Evolutionary conservation across 345 rosid species (phyloP).

Genomic region (Aquilaria sinensis): DNA sequence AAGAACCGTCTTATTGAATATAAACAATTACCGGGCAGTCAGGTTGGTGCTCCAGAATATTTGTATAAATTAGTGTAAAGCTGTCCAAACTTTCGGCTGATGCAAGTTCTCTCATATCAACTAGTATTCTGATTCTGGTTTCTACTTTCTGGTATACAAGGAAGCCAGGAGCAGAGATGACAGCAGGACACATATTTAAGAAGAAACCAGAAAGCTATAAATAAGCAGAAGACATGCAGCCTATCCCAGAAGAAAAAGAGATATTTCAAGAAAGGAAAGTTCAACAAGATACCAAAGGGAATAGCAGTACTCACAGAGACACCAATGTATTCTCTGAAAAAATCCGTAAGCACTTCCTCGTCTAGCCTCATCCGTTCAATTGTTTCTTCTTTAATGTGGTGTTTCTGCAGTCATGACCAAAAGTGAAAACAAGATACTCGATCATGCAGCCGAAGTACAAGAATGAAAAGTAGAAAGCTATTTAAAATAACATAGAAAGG

Average conservation of each 20-base stretch:
- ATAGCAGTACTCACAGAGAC: constrained; percentile 53
- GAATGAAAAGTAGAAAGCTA: background rate
- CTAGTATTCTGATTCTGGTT: constrained; percentile 69
- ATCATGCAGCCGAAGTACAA: constrained; percentile 3
- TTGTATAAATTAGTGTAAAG: constrained; percentile 78
- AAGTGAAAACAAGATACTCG: constrained; percentile 2
- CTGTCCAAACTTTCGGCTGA: constrained; percentile 89
- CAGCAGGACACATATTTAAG: background rate
- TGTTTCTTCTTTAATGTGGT: constrained; percentile 83
- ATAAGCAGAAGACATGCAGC: background rate
- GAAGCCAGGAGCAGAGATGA: background rate
- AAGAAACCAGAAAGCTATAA: background rate
- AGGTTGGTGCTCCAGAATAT: constrained; percentile 90
- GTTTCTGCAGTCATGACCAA: constrained; percentile 42
- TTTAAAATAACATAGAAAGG: background rate
- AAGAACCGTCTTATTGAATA: constrained; percentile 12
- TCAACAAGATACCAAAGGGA: background rate
- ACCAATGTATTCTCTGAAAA: constrained; percentile 79
- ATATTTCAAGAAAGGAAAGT: background rate
- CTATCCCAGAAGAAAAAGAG: background rate
- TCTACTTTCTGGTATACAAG: constrained; percentile 64
- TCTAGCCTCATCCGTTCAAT: constrained; percentile 87
- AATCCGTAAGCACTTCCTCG: constrained; percentile 87
- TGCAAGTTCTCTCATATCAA: constrained; percentile 90
- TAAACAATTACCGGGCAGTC: constrained; percentile 69